Evolutionary conservation across 208 protist genomes (phyloP).

Genomic region (Leishmania turanica): DNA sequence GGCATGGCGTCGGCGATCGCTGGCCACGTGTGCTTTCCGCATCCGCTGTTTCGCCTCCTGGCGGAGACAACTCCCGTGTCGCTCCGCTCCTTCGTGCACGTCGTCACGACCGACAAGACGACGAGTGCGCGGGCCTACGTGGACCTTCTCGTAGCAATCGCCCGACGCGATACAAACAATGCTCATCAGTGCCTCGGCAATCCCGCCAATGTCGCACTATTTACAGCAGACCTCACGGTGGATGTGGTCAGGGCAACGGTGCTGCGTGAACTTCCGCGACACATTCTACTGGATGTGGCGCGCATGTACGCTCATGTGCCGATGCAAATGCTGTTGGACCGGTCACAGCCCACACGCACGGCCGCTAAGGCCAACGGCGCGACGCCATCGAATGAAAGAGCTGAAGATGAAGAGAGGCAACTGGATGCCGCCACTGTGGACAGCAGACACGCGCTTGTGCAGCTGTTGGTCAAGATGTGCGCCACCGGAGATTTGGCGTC

Average conservation of each 20-base stretch:
- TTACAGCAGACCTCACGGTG: constrained; percentile 19
- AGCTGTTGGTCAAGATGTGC: constrained; percentile 46
- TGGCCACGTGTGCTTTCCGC: constrained; percentile 29
- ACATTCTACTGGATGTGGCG: constrained; percentile 46
- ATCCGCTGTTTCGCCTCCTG: constrained; percentile 12
- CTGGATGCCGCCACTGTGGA: background rate
- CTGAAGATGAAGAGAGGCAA: background rate
- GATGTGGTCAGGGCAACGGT: constrained; percentile 15
- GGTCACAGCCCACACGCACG: background rate
- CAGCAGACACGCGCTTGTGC: constrained; percentile 12
- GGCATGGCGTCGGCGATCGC: constrained; percentile 10
- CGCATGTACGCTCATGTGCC: constrained; percentile 38
- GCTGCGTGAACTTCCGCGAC: constrained; percentile 23
- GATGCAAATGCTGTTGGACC: constrained; percentile 24
- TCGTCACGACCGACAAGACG: background rate
- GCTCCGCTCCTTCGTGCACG: background rate
- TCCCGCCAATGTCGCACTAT: constrained; percentile 3
- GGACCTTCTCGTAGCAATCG: constrained; percentile 15
- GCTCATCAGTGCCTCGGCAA: constrained; percentile 9
- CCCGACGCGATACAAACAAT: constrained; percentile 27
- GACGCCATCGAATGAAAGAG: background rate
- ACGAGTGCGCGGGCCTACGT: constrained; percentile 4
- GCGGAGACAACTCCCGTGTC: constrained; percentile 22
- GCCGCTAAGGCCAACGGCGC: background rate
- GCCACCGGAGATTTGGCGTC: constrained; percentile 17